Conservation (phyloP, 257 asterid species). For the Solanum raphanifolium region DNA sequence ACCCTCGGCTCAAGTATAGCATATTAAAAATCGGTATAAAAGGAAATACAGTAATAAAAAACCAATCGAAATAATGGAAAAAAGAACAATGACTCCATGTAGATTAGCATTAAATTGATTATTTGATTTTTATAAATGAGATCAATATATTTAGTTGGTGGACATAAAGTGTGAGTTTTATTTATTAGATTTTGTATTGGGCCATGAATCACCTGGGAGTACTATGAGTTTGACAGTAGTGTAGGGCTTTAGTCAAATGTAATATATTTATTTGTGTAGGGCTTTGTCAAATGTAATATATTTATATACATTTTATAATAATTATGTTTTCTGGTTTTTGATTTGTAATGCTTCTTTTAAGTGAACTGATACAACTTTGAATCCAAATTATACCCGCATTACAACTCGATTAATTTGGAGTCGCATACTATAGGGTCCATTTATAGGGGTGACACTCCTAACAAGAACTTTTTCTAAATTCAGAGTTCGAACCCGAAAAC, state of each 20-base stretch:
- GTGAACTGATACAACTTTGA: not conserved
- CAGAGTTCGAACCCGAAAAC: too few relatives aligned
- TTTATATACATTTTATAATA: not conserved
- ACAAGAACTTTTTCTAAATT: too few relatives aligned
- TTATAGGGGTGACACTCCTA: too few relatives aligned
- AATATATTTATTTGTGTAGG: not conserved
- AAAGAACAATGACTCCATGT: not conserved
- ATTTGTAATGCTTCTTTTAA: not conserved
- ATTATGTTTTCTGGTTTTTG: too few relatives aligned
- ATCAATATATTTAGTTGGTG: not conserved
- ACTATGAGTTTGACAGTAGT: not conserved
- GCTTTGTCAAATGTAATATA: not conserved
- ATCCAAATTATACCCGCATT: too few relatives aligned
- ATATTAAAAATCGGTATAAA: not conserved
- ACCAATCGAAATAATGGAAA: not conserved
- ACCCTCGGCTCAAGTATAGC: not conserved
- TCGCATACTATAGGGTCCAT: accelerated
- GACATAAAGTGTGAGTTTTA: not conserved
- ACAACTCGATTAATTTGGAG: too few relatives aligned
- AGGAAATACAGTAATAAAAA: not conserved
- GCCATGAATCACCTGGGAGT: not conserved
- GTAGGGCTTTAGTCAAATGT: not conserved
- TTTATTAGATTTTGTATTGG: not conserved
- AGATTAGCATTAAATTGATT: not conserved
- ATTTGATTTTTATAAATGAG: not conserved